A percentile compares a stretch with the other conserved stretches of the same genome.
phyloP scores from a whole-genome alignment of 352 stramenopile species.

The Globisporangium lucens region DNA sequence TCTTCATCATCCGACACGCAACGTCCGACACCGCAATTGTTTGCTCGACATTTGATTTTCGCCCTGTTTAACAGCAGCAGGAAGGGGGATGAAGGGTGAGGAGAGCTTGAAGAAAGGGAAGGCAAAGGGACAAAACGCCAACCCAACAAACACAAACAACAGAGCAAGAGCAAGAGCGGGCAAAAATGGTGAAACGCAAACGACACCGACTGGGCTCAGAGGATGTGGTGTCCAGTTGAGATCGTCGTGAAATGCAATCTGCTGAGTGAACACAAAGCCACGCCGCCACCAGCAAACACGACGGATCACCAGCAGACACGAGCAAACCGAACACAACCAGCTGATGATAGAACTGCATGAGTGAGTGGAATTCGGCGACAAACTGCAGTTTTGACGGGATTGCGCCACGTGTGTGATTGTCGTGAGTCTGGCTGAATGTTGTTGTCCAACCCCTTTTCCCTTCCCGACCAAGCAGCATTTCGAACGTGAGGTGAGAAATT shows the following conservation, averaged over 20 bases:
- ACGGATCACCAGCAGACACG: background rate
- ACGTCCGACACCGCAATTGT: background rate
- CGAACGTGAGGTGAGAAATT: no score
- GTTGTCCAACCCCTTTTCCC: background rate
- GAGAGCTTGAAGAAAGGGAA: background rate
- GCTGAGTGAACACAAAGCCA: background rate
- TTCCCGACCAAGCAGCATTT: background rate
- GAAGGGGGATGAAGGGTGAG: background rate
- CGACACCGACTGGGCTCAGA: background rate
- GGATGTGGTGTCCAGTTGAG: background rate
- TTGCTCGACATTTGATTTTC: background rate
- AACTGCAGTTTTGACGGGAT: background rate
- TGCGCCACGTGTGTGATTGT: background rate
- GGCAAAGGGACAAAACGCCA: background rate
- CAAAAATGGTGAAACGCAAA: conserved; percentile 1
- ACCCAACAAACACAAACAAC: background rate
- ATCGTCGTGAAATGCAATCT: background rate
- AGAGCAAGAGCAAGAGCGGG: no score
- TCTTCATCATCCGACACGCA: background rate
- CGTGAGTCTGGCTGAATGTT: background rate
- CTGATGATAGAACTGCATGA: background rate
- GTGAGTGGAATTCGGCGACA: background rate
- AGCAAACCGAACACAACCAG: background rate
- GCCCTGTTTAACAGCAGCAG: background rate
- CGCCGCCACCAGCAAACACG: background rate